Base-by-base conservation (phyloP, 2,329 filamentous ascomycete genomes). In the Blumeriella jaapii region DNA sequence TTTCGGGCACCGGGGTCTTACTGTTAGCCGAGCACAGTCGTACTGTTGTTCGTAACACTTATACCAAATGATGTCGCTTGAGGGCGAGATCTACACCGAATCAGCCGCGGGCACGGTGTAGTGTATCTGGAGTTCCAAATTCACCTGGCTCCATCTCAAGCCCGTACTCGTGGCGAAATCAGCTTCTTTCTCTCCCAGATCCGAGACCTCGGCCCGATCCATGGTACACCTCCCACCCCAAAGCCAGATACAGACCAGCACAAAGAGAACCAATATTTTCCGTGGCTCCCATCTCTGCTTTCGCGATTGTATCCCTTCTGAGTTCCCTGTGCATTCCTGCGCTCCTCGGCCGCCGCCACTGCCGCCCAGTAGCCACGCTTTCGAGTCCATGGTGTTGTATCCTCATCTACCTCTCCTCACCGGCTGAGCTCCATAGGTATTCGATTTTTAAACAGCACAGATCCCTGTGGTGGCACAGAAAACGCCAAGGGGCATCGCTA, bases 11-110 rank as follows among this genome's bases (percentile, higher is more conserved):
- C 10, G 3, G 8, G 4, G 5, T 25, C 30, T 25, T 26, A 50
- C 39, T 19, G 50, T 43, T 10, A 54, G 34, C 14, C 44, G 45
- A 5, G 52, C 45, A 32, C 50, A 54, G 23, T 49, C 36, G 24
- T 49, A 51, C 0, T 24, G 32, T 8, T 41, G 32, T 8, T 41
- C 34, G 29, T 47, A 43, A 23, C 52, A 53, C 5, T 31, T 26
- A 27, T 47, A 42, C 52, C 50, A 54, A 24, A 41, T 19, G 6
- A 50, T 33, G 10, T 46, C 31, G 5, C n/a, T 29, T 9, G 38
- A 40, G 2, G 41, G 35, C 20, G 34, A 22, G 11, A 41, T 34
- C 36, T 20, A n/a, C 3, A 13, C 6, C 4, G 7, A 13, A 13
- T 12, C 9, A 12, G 12, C 2, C 4, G n/a, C 8, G 13, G 15